Percentiles rank a stretch among this genome's conserved stretches.
These are phyloP conservation scores for Monilinia polystroma DNA, from an alignment of 2,329 filamentous ascomycete species.

Conservation along the genomic window DNA sequence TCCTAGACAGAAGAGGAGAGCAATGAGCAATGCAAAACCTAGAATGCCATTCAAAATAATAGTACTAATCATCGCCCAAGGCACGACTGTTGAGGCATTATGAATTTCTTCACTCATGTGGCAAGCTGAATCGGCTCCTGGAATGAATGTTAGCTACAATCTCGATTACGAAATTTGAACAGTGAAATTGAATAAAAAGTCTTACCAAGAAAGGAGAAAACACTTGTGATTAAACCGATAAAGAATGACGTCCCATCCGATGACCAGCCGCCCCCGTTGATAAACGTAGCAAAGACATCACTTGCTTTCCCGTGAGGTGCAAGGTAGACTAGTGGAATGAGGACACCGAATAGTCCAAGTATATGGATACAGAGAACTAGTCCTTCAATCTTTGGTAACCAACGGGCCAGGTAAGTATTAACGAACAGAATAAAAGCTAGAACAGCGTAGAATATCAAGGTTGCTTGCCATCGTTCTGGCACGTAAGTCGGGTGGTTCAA, in stretches of 20 bases:
- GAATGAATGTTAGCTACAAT: neutral
- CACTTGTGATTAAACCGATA: slow-evolving; percentile 37
- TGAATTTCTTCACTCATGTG: slow-evolving; percentile 26
- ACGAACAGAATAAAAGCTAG: slow-evolving; percentile 44
- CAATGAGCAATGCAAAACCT: slow-evolving; percentile 44
- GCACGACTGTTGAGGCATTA: slow-evolving; percentile 22
- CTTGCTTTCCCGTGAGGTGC: slow-evolving; percentile 27
- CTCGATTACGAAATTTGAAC: neutral
- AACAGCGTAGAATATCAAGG: slow-evolving; percentile 45
- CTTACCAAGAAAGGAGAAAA: slow-evolving; percentile 23
- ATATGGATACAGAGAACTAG: slow-evolving; percentile 47
- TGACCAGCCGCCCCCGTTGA: slow-evolving; percentile 38
- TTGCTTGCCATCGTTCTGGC: slow-evolving; percentile 44
- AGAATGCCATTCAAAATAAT: slow-evolving; percentile 48
- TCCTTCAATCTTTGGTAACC: slow-evolving; percentile 46
- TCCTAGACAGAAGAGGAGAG: slow-evolving; percentile 41
- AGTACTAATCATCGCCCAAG: slow-evolving; percentile 45
- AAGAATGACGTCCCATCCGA: slow-evolving; percentile 40
- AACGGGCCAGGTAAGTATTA: slow-evolving; percentile 44
- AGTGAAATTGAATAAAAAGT: neutral
- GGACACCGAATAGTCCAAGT: slow-evolving; percentile 46
- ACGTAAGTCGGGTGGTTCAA: slow-evolving; percentile 42
- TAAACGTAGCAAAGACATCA: slow-evolving; percentile 39
- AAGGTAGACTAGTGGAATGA: slow-evolving; percentile 43
- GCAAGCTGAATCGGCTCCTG: slow-evolving; percentile 20